phyloP scores from a whole-genome alignment of 2,329 filamentous ascomycete genomes.

The Pseudophaeomoniella oleicola region DNA sequence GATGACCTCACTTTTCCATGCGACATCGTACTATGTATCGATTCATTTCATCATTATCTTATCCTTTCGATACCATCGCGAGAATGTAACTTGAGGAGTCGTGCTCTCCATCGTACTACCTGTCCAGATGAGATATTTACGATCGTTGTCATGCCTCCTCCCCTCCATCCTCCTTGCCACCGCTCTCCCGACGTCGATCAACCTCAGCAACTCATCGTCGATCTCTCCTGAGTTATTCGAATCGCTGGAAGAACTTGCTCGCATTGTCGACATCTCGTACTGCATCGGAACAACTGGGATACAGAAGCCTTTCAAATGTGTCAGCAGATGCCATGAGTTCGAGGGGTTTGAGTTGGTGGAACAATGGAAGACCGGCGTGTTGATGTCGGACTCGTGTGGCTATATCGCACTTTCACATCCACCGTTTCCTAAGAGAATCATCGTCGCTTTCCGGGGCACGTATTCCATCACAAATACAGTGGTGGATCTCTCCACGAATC shows the following conservation, averaged over 20 bases:
- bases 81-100: too few species aligned
- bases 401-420: slow-evolving; percentile 79
- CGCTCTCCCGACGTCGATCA: not conserved
- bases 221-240: slow-evolving; percentile 56
- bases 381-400: slow-evolving; percentile 82
- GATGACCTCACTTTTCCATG: too few species aligned
- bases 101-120: too few species aligned
- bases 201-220: not conserved
- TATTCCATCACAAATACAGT: slow-evolving; percentile 90
- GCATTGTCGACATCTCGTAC: slow-evolving; percentile 86
- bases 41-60: too few species aligned
- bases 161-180: not conserved
- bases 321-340: slow-evolving; percentile 75
- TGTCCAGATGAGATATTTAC: too few species aligned
- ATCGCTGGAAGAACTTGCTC: slow-evolving; percentile 73
- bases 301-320: slow-evolving; percentile 67
- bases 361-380: slow-evolving; percentile 78
- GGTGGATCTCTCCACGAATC: slow-evolving; percentile 74
- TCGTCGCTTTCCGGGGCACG: slow-evolving; percentile 85
- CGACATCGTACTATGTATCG: too few species aligned
- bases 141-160: too few species aligned
- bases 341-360: slow-evolving; percentile 57
- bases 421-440: slow-evolving; percentile 45
- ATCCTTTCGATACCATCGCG: too few species aligned
- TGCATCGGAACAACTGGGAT: slow-evolving; percentile 81